Conservation (phyloP, 441 rosid genomes). For the Pelargonium cotyledonis region DNA sequence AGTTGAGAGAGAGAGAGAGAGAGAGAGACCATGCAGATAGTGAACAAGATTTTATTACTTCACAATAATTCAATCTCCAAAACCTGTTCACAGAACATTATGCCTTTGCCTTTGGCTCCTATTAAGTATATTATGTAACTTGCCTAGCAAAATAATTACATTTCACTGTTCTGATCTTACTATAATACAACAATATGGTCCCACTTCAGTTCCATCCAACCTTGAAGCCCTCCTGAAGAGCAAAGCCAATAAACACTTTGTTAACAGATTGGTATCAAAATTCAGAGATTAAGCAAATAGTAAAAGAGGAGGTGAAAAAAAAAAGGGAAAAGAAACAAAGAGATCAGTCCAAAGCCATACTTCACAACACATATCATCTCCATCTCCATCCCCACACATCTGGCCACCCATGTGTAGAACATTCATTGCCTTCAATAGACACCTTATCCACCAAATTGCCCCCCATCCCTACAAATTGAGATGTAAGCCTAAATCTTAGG, state of each 20-base stretch:
- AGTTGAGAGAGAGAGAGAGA: background rate
- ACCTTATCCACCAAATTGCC: background rate
- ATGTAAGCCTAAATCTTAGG: background rate
- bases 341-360: background rate
- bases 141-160: slow-evolving; percentile 4
- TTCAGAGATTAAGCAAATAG: background rate
- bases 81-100: slow-evolving; percentile 1
- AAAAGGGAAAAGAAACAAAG: background rate
- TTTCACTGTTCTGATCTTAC: slow-evolving; percentile 2
- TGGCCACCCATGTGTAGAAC: background rate
- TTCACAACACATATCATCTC: background rate
- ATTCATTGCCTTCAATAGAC: slow-evolving; percentile 1
- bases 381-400: background rate
- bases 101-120: background rate
- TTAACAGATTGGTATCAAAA: background rate
- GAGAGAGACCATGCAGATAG: background rate
- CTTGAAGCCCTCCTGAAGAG: background rate
- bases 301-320: background rate
- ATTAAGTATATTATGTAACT: background rate
- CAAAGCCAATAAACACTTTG: background rate
- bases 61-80: slow-evolving; percentile 1
- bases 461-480: background rate
- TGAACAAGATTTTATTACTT: slow-evolving; percentile 3
- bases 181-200: background rate
- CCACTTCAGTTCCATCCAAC: background rate